These are phyloP conservation scores for Albugo candida DNA, from an alignment of 352 stramenopile species.

Conservation along the genomic window DNA sequence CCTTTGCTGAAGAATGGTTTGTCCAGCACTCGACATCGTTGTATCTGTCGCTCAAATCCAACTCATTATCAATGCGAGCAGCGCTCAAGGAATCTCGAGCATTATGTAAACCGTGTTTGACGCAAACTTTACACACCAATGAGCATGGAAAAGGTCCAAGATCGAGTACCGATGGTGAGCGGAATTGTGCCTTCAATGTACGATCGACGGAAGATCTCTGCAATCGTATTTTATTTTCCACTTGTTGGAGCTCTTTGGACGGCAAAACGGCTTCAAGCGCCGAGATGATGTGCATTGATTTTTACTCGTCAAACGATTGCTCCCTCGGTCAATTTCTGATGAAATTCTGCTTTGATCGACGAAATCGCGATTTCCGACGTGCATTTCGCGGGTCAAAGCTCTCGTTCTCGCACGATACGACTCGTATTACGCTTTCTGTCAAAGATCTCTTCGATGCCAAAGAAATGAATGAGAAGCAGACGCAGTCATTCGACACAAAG, in stretches of 20 bases:
- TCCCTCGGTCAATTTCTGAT: conserved; percentile 66
- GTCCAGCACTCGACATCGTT: conserved; percentile 57
- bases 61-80: conserved; percentile 68
- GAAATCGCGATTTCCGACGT: conserved; percentile 51
- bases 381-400: conserved; percentile 63
- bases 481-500: conserved; percentile 27
- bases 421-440: conserved; percentile 43
- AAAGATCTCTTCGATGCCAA: conserved; percentile 57
- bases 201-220: conserved; percentile 32
- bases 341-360: conserved; percentile 55
- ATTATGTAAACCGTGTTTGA: conserved; percentile 75
- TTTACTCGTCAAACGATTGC: conserved; percentile 69
- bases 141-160: conserved; percentile 22
- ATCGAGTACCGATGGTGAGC: conserved; percentile 3
- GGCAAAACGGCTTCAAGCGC: conserved; percentile 57
- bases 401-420: conserved; percentile 67
- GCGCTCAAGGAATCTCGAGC: conserved; percentile 58
- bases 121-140: conserved; percentile 63
- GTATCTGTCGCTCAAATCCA: conserved; percentile 71
- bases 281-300: conserved; percentile 80
- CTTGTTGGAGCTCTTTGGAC: conserved; percentile 65
- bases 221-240: conserved; percentile 64
- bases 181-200: conserved; percentile 33
- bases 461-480: conserved; percentile 27
- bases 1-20: conserved; percentile 66